Conservation (phyloP, 2,329 filamentous ascomycete species). For the Stenocarpella maydis region DNA sequence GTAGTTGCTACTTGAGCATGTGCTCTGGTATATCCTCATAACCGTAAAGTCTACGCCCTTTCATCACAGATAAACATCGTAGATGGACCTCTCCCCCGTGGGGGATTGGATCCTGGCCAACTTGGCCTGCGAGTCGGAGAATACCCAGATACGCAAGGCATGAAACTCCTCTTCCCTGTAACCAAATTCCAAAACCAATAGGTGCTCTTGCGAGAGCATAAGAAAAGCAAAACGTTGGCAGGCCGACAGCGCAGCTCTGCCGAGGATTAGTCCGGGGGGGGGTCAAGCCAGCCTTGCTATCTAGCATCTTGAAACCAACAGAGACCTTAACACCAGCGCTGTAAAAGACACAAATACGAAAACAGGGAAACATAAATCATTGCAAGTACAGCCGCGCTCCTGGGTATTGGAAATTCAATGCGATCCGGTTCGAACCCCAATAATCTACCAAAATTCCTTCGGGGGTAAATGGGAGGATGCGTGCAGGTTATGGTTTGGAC, state of each 20-base stretch:
- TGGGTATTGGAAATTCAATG: constrained; percentile 23
- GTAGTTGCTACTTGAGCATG: neutral
- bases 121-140: neutral
- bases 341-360: constrained; percentile 17
- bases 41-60: constrained; percentile 17
- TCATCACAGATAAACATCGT: constrained; percentile 15
- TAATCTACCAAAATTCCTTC: constrained; percentile 11
- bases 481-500: neutral
- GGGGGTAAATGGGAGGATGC: neutral
- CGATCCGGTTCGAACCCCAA: constrained; percentile 9
- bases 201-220: constrained; percentile 3
- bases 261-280: neutral
- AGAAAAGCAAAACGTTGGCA: constrained; percentile 8
- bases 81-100: neutral
- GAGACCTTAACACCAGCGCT: constrained; percentile 35
- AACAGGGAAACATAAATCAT: constrained; percentile 15
- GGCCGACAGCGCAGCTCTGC: constrained; percentile 9
- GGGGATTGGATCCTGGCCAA: neutral
- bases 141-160: neutral
- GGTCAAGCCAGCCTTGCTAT: constrained; percentile 5
- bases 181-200: constrained; percentile 2
- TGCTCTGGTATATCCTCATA: neutral
- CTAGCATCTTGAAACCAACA: constrained; percentile 6
- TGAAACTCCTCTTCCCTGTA: constrained; percentile 14
- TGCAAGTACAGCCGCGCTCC: constrained; percentile 12